A percentile compares a stretch with the other conserved stretches of the same genome.
Conservation (phyloP, 1,284 basidiomycete genomes). For the Termitomyces sp. region DNA sequence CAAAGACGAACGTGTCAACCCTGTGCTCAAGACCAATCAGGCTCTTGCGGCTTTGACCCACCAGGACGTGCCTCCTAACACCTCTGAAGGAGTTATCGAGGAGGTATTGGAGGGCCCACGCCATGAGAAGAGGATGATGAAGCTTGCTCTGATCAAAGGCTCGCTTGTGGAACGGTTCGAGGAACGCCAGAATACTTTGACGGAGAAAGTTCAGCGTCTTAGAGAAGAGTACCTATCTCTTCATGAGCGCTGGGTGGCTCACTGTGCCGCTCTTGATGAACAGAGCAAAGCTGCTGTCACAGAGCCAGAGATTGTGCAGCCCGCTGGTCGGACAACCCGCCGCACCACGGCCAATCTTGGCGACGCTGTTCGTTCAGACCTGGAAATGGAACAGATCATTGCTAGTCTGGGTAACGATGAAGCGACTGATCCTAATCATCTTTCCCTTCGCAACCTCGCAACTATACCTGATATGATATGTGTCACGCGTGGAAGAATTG, state of each 20-base stretch:
- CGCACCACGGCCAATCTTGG: conserved; percentile 69
- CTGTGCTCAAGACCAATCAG: conserved; percentile 57
- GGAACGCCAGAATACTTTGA: conserved; percentile 44
- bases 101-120: conserved; percentile 40
- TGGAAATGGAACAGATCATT: conserved; percentile 97
- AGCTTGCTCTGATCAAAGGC: conserved; percentile 38
- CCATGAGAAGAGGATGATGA: conserved; percentile 30
- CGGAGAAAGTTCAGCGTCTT: conserved; percentile 53
- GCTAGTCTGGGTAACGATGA: conserved; percentile 90
- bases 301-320: conserved; percentile 46
- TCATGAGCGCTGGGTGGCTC: conserved; percentile 67
- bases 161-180: conserved; percentile 52
- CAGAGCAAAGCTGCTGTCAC: conserved; percentile 34
- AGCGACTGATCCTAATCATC: conserved; percentile 83
- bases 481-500: conserved; percentile 56
- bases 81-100: conserved; percentile 40
- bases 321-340: conserved; percentile 63
- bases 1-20: conserved; percentile 54
- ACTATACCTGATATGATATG: conserved; percentile 89
- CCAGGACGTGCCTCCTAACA: conserved; percentile 28
- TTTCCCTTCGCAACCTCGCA: conserved; percentile 86
- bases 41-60: conserved; percentile 33
- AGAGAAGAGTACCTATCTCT: conserved; percentile 64
- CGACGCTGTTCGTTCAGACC: conserved; percentile 89
- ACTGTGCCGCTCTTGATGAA: conserved; percentile 64